Percentiles rank a stretch among this genome's conserved stretches.
Evolutionary conservation across 208 protist species (phyloP).

Genomic region (Balamuthia mandrillaris): DNA sequence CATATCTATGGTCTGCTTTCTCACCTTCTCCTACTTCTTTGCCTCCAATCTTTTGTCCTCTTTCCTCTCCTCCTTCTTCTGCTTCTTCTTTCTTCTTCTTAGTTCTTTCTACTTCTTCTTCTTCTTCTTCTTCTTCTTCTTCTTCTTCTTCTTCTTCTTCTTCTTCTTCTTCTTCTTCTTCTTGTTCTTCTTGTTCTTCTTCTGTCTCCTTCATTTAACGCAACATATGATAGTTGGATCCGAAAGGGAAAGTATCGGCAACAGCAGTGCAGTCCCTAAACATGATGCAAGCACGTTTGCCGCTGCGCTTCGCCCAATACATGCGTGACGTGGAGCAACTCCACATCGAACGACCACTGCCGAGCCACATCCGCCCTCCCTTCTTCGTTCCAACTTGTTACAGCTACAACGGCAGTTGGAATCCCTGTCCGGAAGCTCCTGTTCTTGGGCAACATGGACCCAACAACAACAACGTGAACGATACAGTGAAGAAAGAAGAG

Average conservation of each 20-base stretch:
- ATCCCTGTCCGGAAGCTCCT: background rate
- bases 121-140: too few relatives aligned
- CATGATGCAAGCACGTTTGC: background rate
- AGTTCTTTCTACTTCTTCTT: background rate
- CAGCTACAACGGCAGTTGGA: background rate
- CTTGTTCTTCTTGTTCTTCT: too few relatives aligned
- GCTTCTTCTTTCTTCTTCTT: too few relatives aligned
- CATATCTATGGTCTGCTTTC: background rate
- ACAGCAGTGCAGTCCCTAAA: background rate
- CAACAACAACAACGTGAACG: too few relatives aligned
- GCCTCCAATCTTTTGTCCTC: too few relatives aligned
- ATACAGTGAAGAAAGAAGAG: background rate
- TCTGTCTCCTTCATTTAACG: too few relatives aligned
- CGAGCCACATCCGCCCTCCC: background rate
- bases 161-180: too few relatives aligned
- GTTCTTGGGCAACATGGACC: too few relatives aligned
- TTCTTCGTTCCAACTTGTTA: background rate
- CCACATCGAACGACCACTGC: background rate
- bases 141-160: too few relatives aligned
- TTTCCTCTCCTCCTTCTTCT: too few relatives aligned
- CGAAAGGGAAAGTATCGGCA: background rate
- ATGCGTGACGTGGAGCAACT: background rate
- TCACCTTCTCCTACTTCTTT: too few relatives aligned
- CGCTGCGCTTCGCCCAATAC: background rate
- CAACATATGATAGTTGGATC: background rate